Percentiles rank a stretch among this genome's conserved stretches.
phyloP scores from a whole-genome alignment of 169 alveolate species.

The Eimeria brunetti region DNA sequence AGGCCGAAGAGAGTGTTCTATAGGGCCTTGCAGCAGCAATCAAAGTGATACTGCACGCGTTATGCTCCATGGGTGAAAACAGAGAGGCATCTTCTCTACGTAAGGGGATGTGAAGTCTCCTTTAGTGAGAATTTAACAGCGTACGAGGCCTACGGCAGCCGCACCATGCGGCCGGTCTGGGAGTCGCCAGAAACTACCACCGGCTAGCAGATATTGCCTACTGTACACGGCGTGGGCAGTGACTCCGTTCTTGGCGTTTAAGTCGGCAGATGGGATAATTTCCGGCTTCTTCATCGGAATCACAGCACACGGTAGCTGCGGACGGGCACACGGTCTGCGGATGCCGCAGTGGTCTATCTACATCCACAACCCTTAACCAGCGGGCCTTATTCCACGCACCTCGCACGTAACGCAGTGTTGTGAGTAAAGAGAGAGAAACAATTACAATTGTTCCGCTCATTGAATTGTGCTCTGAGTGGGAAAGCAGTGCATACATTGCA shows the following conservation, averaged over 20 bases:
- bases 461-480: neutral
- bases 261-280: neutral
- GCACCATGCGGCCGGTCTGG: neutral
- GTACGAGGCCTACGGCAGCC: neutral
- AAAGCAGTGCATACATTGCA: neutral
- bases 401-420: neutral
- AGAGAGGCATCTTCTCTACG: neutral
- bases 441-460: neutral
- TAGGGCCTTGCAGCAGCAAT: neutral
- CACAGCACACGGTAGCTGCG: neutral
- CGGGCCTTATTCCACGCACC: neutral
- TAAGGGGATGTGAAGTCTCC: neutral
- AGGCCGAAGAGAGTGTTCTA: neutral
- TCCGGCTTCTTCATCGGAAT: neutral
- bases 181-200: neutral
- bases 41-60: neutral
- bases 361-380: neutral
- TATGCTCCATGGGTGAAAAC: neutral
- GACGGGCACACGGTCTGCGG: neutral
- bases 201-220: neutral
- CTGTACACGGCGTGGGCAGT: neutral
- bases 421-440: neutral
- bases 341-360: neutral
- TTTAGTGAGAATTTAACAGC: neutral
- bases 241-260: neutral